Percentiles rank a stretch among this genome's conserved stretches.
Conservation (phyloP, 164 flowering plant species). For the Berberis thunbergii region DNA sequence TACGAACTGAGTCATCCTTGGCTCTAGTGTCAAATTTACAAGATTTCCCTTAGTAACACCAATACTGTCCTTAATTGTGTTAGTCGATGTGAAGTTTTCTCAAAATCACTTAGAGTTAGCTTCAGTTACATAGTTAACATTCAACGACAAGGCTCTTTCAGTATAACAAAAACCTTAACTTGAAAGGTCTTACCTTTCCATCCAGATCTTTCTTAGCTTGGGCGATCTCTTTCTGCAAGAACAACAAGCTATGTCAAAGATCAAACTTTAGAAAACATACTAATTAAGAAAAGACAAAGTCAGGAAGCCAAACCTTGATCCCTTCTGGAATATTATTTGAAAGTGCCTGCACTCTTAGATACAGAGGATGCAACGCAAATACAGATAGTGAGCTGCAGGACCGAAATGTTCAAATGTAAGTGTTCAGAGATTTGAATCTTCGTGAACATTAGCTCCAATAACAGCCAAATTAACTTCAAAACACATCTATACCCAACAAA, state of each 20-base stretch:
- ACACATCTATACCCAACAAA: background rate
- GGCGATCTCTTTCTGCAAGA: conserved; percentile 69
- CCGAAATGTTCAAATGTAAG: conserved; percentile 3
- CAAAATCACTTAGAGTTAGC: too few species aligned
- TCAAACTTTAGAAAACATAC: too few species aligned
- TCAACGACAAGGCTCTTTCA: too few species aligned
- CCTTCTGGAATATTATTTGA: conserved; percentile 62
- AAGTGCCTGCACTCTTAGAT: conserved; percentile 82
- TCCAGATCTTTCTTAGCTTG: conserved; percentile 49
- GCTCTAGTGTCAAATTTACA: too few species aligned
- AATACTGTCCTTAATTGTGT: too few species aligned
- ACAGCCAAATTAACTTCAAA: background rate
- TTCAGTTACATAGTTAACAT: too few species aligned
- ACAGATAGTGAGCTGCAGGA: conserved; percentile 89
- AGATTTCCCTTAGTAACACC: too few species aligned
- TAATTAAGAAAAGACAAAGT: background rate
- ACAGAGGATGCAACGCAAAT: conserved; percentile 90
- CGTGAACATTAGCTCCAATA: background rate
- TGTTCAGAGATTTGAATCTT: background rate
- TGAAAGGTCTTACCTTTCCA: conserved; percentile 40
- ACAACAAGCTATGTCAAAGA: background rate
- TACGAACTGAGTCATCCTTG: too few species aligned
- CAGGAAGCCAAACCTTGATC: conserved; percentile 53
- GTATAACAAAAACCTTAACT: too few species aligned
- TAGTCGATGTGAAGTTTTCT: too few species aligned